Conservation (phyloP, 2,329 filamentous ascomycete species). For the Alternaria sp. region DNA sequence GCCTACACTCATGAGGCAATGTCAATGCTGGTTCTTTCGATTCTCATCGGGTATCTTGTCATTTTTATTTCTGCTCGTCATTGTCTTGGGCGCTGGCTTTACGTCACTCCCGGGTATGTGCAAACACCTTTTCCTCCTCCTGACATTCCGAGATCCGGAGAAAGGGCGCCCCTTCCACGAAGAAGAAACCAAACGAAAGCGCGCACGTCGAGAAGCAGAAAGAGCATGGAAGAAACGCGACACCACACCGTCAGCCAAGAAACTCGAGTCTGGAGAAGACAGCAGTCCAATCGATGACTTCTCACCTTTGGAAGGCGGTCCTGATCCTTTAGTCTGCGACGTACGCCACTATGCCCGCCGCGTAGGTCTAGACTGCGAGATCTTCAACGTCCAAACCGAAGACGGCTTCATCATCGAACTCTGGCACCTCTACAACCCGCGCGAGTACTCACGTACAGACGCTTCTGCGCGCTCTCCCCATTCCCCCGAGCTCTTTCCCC, state of each 20-base stretch:
- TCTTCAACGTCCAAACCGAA: conserved; percentile 86
- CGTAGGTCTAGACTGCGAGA: conserved; percentile 86
- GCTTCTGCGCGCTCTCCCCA: conserved; percentile 61
- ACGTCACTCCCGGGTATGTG: conserved; percentile 67
- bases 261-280: conserved; percentile 51
- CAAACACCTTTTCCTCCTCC: conserved; percentile 59
- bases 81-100: conserved; percentile 77
- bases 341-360: conserved; percentile 85
- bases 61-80: conserved; percentile 75
- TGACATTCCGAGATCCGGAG: conserved; percentile 69
- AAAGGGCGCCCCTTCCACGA: conserved; percentile 71
- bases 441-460: conserved; percentile 67
- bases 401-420: conserved; percentile 90
- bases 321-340: conserved; percentile 79
- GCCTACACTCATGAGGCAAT: conserved; percentile 68
- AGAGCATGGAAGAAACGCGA: conserved; percentile 66
- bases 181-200: conserved; percentile 71
- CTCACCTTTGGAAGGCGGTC: conserved; percentile 78
- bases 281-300: conserved; percentile 62
- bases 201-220: conserved; percentile 65
- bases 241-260: conserved; percentile 48
- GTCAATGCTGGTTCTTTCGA: conserved; percentile 73
- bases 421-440: conserved; percentile 89
- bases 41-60: conserved; percentile 78
- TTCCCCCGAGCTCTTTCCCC: conserved; percentile 69